These are phyloP conservation scores for Nigrospora osmanthi DNA, from an alignment of 2,329 filamentous ascomycete species.

Conservation along the genomic window DNA sequence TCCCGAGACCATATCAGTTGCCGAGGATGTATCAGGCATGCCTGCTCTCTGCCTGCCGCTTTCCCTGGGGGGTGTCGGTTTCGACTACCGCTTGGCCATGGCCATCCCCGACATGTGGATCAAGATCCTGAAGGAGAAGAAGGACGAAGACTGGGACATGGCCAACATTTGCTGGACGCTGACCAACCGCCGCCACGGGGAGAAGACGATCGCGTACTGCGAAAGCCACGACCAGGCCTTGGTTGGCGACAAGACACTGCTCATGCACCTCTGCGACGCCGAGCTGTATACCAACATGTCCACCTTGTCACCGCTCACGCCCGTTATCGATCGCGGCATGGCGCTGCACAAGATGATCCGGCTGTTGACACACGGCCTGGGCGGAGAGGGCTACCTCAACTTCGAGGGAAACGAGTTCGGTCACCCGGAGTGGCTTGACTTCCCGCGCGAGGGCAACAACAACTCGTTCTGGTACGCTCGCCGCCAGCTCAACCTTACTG, in stretches of 20 bases:
- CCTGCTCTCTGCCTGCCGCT: constrained; percentile 87
- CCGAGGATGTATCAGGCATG: constrained; percentile 98
- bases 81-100: constrained; percentile 97
- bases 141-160: constrained; percentile 90
- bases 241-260: constrained; percentile 91
- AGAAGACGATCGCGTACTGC: constrained; percentile 97
- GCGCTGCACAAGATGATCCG: constrained; percentile 96
- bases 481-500: constrained; percentile 85
- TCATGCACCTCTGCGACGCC: constrained; percentile 98
- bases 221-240: constrained; percentile 97
- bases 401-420: constrained; percentile 99
- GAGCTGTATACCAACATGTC: constrained; percentile 99
- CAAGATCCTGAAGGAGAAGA: constrained; percentile 91
- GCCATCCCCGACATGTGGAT: constrained; percentile 98
- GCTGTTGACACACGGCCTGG: constrained; percentile 81
- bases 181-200: constrained; percentile 86
- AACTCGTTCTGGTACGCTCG: constrained; percentile 95
- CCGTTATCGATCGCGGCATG: constrained; percentile 84
- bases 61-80: constrained; percentile 83
- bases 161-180: constrained; percentile 76
- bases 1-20: constrained; percentile 81
- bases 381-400: constrained; percentile 95
- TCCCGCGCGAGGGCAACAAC: constrained; percentile 84
- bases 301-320: constrained; percentile 69
- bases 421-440: constrained; percentile 98